Base-by-base conservation (phyloP, 2,329 filamentous ascomycete species). In the Bertia moriformis region DNA sequence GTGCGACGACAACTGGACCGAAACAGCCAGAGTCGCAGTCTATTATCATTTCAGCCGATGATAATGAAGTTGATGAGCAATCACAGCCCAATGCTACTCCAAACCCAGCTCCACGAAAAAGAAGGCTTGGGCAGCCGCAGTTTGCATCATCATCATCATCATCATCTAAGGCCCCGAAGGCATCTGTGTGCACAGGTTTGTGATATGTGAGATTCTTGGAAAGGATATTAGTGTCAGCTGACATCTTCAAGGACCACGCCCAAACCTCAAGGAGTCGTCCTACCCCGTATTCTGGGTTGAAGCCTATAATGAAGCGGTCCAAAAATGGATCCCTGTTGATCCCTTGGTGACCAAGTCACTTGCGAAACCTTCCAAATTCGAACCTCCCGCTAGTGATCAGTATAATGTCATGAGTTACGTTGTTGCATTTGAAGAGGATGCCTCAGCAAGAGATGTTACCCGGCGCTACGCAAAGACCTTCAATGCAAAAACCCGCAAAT, bases 281-380 rank as follows among this genome's bases (percentile, higher is more conserved):
- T 84, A 80, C 49, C 91, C 91, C 0, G 69, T 96, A 3, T 96
- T 87, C 53, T 98, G 91, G 91, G 80, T 95, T 1, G 91, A 98
- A 59, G 79, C 85, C 3, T 83, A 94, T 46, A 88, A 95, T 45
- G 66, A 77, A 39, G 82, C 83, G 0, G 75, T 86, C 45, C 84
- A 95, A 53, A 93, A 86, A 62, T 98, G 91, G 91, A 73, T 94
- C 40, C 72, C 86, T 0, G 74, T 91, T 27, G 91, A 98, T 53
- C 77, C 88, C 0, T 58, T 95, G 0, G 86, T 91, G 2, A 93
- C 88, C 0, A 69, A 73, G 40, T 82, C 78, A 46, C 12, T 75
- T 93, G 40, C 84, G 78, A 53, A 87, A 83, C 43, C 74, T 85
- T 0, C 70, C 19, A 77, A 72, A 37, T 65, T 98, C 19, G 91